These are phyloP conservation scores for Neonectria neomacrospora DNA, from an alignment of 2,329 filamentous ascomycete species.

Conservation along the genomic window DNA sequence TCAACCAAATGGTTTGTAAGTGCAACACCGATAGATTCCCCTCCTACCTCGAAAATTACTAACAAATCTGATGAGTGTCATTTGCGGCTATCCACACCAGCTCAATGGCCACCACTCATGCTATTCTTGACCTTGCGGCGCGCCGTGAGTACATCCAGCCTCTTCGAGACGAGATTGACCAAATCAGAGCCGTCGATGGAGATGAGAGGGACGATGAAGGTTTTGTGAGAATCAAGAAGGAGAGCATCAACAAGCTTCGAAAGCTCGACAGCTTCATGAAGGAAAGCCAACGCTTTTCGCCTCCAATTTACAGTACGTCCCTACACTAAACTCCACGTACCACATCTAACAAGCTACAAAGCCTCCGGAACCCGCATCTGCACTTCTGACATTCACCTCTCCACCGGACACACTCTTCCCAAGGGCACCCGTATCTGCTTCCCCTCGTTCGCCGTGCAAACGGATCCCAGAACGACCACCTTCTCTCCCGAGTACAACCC, in stretches of 20 bases:
- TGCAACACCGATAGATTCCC: not conserved
- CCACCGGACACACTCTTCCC: constrained; percentile 32
- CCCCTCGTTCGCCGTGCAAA: constrained; percentile 34
- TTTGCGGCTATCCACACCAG: constrained; percentile 35
- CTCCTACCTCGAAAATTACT: not conserved
- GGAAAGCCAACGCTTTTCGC: constrained; percentile 37
- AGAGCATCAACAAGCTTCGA: constrained; percentile 23
- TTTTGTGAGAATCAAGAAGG: constrained; percentile 20
- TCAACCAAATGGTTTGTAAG: constrained; percentile 27
- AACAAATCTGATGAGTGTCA: constrained; percentile 1
- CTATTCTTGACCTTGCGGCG: constrained; percentile 37
- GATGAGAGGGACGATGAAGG: constrained; percentile 19
- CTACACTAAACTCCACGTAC: not conserved
- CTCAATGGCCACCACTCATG: constrained; percentile 31
- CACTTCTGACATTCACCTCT: constrained; percentile 22
- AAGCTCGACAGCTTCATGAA: constrained; percentile 41
- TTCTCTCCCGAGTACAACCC: constrained; percentile 25
- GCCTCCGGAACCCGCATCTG: constrained; percentile 17
- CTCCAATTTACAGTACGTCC: constrained; percentile 35
- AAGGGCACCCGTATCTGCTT: constrained; percentile 35
- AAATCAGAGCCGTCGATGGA: constrained; percentile 1
- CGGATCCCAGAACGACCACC: constrained; percentile 16
- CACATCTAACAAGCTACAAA: constrained; percentile 5
- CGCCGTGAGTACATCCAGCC: constrained; percentile 27
- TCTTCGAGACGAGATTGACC: constrained; percentile 27